Evolutionary conservation across 495 filamentous ascomycete species (phyloP), one percentile per base, ranked within the genome.

Genomic region (Penicillium egyptiacum): DNA sequence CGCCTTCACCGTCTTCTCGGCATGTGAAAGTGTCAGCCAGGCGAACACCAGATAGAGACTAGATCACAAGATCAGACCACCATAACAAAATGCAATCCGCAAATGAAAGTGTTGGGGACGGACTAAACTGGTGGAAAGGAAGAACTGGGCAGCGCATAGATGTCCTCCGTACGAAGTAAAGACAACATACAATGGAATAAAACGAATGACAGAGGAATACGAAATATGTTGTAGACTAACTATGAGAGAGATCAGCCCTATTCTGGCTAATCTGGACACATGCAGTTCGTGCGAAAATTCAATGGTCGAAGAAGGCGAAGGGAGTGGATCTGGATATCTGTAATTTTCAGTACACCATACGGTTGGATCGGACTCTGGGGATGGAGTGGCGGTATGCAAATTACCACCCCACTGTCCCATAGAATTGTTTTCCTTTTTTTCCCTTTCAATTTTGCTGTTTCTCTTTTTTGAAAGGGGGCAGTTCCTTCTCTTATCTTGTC

Each of bases 1-100:
- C 46, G 28, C 19, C 22, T 28, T 55, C 53, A 50, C 57, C 61
- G 57, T 51, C 41, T 52, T 52, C 35, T 14, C 30, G 37, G 46
- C 62, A 64, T 64, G 62, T 64, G 62, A 64, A 58, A 31, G 8
- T n/a, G 14, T 5, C 12, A 14, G 14, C 20, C n/a, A 44, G 0
- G 28, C 12, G 14, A 6, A 11, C 28, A 48, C 25, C 44, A 12
- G 22, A 25, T 28, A 4, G 2, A 17, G 4, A 33, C 17, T 43
- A 53, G 39, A 39, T 28, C 50, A 14, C 25, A 14, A n/a, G 1
- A 19, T 52, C 50, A 41, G 23, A 30, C 50, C 50, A 52, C 35
- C 14, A 35, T n/a, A 37, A n/a, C n/a, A n/a, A n/a, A n/a, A n/a
- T n/a, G n/a, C n/a, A n/a, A n/a, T n/a, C n/a, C n/a, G n/a, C n/a